Percentiles rank a stretch among this genome's conserved stretches.
Evolutionary conservation across 345 rosid species (phyloP).

Genomic region (Euphorbia lathyris): DNA sequence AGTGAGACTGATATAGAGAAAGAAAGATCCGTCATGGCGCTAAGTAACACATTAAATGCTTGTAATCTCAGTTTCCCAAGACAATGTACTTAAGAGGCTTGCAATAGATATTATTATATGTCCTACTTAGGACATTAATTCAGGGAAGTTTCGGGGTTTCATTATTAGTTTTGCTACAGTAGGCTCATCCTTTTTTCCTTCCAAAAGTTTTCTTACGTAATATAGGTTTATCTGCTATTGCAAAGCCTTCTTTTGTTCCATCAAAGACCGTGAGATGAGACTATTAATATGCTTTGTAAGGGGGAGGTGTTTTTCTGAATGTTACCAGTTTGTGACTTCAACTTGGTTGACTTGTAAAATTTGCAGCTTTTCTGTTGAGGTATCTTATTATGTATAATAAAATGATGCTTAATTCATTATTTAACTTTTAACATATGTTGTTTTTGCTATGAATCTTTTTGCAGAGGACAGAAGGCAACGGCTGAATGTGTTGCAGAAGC

Average conservation of each 20-base stretch:
- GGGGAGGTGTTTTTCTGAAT: too few species aligned
- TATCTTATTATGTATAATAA: not conserved
- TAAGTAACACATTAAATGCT: not conserved
- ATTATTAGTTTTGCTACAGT: not conserved
- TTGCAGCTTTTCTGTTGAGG: not conserved
- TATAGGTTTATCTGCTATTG: not conserved
- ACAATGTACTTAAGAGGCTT: not conserved
- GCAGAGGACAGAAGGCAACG: conserved; percentile 89
- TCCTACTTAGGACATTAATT: not conserved
- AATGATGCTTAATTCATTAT: not conserved
- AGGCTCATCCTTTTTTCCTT: not conserved
- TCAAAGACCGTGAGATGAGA: too few species aligned
- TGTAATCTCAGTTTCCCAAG: not conserved
- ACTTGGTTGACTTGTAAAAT: not conserved
- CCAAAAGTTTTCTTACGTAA: not conserved
- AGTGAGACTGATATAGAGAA: not conserved
- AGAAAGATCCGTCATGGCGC: not conserved
- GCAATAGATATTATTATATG: not conserved
- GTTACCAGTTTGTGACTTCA: too few species aligned
- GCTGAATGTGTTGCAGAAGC: conserved; percentile 79
- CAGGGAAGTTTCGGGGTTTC: not conserved
- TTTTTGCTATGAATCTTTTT: conserved; percentile 23
- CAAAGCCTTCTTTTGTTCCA: not conserved
- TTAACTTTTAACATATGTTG: not conserved
- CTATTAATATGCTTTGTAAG: not conserved